These are phyloP conservation scores for Gamsiella multidivaricata DNA, from an alignment of 192 early-diverging fungal genomes.

Conservation along the genomic window DNA sequence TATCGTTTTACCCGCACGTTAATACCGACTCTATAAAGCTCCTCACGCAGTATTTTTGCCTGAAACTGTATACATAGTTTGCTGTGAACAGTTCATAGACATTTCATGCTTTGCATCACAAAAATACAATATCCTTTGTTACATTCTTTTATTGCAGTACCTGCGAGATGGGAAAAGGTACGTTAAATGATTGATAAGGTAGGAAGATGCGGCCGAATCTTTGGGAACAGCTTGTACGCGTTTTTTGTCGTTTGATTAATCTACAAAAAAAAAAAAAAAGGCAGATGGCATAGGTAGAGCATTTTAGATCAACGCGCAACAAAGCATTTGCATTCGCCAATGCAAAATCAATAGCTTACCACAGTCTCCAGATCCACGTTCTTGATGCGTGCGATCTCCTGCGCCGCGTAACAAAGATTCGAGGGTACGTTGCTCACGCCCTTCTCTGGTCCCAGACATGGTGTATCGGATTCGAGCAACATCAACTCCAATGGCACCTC, in stretches of 20 bases:
- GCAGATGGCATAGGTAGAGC: not conserved
- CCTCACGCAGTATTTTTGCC: too few species aligned
- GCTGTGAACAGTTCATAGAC: too few species aligned
- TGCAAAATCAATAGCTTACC: constrained; percentile 43
- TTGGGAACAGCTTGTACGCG: constrained; percentile 54
- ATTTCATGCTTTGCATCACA: too few species aligned
- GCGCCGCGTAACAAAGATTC: constrained; percentile 56
- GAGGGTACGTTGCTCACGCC: constrained; percentile 62
- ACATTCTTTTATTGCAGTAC: too few species aligned
- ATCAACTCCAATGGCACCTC: constrained; percentile 60
- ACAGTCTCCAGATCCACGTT: constrained; percentile 58
- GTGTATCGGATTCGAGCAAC: constrained; percentile 68
- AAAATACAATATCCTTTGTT: too few species aligned
- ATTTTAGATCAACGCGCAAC: too few species aligned
- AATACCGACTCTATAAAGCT: too few species aligned
- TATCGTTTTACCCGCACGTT: too few species aligned
- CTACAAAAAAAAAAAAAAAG: constrained; percentile 14
- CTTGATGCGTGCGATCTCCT: constrained; percentile 65
- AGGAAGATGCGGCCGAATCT: constrained; percentile 38
- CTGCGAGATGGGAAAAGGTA: too few species aligned
- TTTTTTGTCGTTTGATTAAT: constrained; percentile 53
- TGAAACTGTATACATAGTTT: too few species aligned
- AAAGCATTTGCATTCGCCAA: too few species aligned
- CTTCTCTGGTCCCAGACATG: constrained; percentile 62
- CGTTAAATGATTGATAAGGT: constrained; percentile 21